Conservation (phyloP, 805 yeast species). For the Pichia scutulata region DNA sequence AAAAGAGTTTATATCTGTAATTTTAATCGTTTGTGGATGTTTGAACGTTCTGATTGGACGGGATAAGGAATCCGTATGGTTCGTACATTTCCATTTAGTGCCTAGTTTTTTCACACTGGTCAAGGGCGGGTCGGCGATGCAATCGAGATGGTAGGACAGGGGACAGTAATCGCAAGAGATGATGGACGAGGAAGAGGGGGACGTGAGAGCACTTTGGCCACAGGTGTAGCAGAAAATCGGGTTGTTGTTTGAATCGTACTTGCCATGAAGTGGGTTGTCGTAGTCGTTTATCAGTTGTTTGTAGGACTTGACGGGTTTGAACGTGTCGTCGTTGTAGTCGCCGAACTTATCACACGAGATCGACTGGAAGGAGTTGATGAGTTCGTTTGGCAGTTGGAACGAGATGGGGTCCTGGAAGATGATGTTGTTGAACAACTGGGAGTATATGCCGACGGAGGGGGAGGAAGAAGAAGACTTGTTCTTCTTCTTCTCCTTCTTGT, state of each 20-base stretch:
- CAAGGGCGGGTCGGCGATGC: constrained; percentile 62
- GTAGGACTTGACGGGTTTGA: constrained; percentile 38
- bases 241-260: constrained; percentile 57
- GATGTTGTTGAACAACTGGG: constrained; percentile 50
- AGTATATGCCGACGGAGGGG: constrained; percentile 37
- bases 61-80: constrained; percentile 55
- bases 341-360: constrained; percentile 63
- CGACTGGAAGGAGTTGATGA: constrained; percentile 67
- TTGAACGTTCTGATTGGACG: constrained; percentile 42
- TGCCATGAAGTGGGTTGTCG: constrained; percentile 50
- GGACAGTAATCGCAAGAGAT: constrained; percentile 80
- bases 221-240: constrained; percentile 73
- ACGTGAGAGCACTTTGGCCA: constrained; percentile 50
- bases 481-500: constrained; percentile 25
- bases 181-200: too few species aligned
- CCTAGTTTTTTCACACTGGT: constrained; percentile 67
- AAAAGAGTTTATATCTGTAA: constrained; percentile 31
- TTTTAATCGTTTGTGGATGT: constrained; percentile 47
- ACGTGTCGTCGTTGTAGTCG: constrained; percentile 61
- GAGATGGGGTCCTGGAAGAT: constrained; percentile 58
- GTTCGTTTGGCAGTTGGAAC: constrained; percentile 55
- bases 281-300: constrained; percentile 38
- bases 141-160: constrained; percentile 82
- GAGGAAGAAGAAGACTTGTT: too few species aligned
- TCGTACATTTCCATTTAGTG: constrained; percentile 85